A percentile compares a stretch with the other conserved stretches of the same genome.
These are phyloP conservation scores for Umbelopsis sp. DNA, from an alignment of 192 early-diverging fungal species.

Conservation along the genomic window DNA sequence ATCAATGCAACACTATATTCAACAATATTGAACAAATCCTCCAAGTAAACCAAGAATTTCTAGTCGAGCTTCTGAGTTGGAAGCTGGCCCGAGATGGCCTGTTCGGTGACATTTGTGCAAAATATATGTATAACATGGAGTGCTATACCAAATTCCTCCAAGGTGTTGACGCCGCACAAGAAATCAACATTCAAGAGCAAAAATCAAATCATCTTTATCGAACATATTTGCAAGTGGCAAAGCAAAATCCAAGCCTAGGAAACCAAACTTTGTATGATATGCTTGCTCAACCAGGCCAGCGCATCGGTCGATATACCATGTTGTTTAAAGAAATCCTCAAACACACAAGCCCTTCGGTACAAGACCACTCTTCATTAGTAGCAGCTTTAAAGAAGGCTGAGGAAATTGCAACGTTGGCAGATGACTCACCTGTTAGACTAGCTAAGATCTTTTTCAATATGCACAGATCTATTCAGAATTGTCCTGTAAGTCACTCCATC, in stretches of 20 bases:
- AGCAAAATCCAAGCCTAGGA: conserved; percentile 54
- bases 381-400: conserved; percentile 28
- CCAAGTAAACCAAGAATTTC: conserved; percentile 56
- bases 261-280: conserved; percentile 49
- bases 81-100: conserved; percentile 34
- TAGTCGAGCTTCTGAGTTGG: conserved; percentile 46
- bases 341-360: conserved; percentile 25
- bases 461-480: conserved; percentile 30
- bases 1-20: conserved; percentile 60
- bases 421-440: conserved; percentile 36
- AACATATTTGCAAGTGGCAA: conserved; percentile 35
- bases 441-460: conserved; percentile 39
- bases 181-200: conserved; percentile 30
- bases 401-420: conserved; percentile 38
- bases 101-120: conserved; percentile 43
- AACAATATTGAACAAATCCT: conserved; percentile 63
- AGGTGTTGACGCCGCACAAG: conserved; percentile 36
- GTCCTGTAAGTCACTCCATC: conserved; percentile 25
- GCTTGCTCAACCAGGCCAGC: conserved; percentile 36
- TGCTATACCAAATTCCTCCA: conserved; percentile 65
- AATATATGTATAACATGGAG: conserved; percentile 20
- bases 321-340: conserved; percentile 32
- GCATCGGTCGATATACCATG: conserved; percentile 36
- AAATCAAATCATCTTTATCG: conserved; percentile 25
- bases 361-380: conserved; percentile 24